Percentiles rank a stretch among this genome's conserved stretches.
These are phyloP conservation scores for Mesembryanthemum crystallinum DNA, from an alignment of 148 eudicot species.

Conservation along the genomic window DNA sequence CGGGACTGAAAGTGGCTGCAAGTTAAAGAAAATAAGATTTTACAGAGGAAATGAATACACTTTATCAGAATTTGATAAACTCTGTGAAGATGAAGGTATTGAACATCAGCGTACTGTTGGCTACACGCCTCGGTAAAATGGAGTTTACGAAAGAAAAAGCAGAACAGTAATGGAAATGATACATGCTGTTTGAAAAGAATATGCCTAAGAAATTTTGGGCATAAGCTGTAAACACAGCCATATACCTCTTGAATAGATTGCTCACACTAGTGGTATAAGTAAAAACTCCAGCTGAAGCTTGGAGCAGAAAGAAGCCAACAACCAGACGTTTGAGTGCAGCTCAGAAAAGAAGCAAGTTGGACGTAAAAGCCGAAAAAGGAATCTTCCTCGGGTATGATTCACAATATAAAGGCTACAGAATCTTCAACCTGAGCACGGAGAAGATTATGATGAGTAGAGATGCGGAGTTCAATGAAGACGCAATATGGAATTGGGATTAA, in stretches of 20 bases:
- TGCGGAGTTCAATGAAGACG: constrained; percentile 14
- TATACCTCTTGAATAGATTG: neutral
- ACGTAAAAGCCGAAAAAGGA: constrained; percentile 3
- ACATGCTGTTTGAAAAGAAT: neutral
- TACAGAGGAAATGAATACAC: no score
- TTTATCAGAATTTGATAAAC: neutral
- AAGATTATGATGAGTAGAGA: neutral
- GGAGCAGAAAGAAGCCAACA: neutral
- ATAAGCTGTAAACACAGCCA: neutral
- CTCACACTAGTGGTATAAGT: neutral
- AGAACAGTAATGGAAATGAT: neutral
- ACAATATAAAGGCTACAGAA: constrained; percentile 12
- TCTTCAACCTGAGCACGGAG: neutral
- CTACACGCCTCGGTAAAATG: neutral
- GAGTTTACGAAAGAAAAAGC: neutral
- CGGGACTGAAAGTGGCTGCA: neutral
- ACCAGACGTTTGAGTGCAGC: neutral
- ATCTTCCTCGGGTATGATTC: constrained; percentile 7
- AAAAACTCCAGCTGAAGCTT: neutral
- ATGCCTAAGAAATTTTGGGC: no score
- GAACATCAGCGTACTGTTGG: neutral
- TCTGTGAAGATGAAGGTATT: neutral
- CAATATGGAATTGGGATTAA: neutral
- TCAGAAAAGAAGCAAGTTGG: neutral
- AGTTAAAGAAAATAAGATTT: neutral